phyloP scores from a whole-genome alignment of 2,329 filamentous ascomycete genomes.

The Diaporthe destruens region DNA sequence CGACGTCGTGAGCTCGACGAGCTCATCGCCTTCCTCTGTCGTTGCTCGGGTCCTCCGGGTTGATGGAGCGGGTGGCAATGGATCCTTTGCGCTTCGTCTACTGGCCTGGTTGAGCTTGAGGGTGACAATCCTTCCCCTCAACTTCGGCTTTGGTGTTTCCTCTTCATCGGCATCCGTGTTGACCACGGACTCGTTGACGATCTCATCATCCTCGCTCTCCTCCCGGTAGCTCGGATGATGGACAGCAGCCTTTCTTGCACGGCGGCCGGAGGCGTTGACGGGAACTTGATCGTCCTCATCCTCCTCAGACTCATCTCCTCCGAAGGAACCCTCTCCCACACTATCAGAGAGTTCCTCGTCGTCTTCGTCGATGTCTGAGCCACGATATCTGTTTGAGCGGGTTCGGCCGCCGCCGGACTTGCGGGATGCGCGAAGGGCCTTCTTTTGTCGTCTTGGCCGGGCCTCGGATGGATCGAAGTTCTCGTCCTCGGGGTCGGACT shows the following conservation, averaged over 20 bases:
- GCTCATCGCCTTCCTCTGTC: constrained; percentile 67
- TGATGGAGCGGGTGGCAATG: constrained; percentile 36
- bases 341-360: constrained; percentile 69
- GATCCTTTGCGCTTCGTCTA: constrained; percentile 36
- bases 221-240: constrained; percentile 63
- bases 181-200: constrained; percentile 45
- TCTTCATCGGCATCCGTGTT: constrained; percentile 48
- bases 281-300: constrained; percentile 56
- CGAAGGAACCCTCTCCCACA: constrained; percentile 64
- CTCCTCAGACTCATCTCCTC: constrained; percentile 57
- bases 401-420: constrained; percentile 45
- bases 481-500: constrained; percentile 75
- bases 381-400: constrained; percentile 60
- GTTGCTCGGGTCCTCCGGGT: constrained; percentile 66
- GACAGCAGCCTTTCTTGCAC: constrained; percentile 61
- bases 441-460: constrained; percentile 55
- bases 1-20: constrained; percentile 71
- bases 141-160: constrained; percentile 45
- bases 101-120: constrained; percentile 52
- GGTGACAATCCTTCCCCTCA: constrained; percentile 58
- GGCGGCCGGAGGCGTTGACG: constrained; percentile 62
- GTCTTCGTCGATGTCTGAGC: constrained; percentile 73
- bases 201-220: constrained; percentile 57
- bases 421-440: constrained; percentile 51
- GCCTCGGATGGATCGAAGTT: constrained; percentile 71